These are phyloP conservation scores for Aspergillus vadensis DNA, from an alignment of 2,329 filamentous ascomycete species.

Conservation along the genomic window DNA sequence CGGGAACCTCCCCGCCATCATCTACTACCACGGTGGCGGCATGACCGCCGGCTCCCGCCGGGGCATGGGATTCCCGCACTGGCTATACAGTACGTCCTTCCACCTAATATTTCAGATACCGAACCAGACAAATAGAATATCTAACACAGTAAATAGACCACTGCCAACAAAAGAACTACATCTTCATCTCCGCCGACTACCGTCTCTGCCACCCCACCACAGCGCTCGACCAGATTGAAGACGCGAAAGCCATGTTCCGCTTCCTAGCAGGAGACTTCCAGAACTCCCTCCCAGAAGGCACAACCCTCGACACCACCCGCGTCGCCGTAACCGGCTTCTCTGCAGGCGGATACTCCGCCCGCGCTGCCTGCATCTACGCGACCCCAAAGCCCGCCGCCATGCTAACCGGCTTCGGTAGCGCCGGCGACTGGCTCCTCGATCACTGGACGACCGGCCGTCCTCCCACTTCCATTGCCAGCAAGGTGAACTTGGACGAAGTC, in stretches of 20 bases:
- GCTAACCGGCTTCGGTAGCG: constrained; percentile 19
- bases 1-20: constrained; percentile 20
- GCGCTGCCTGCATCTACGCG: constrained; percentile 26
- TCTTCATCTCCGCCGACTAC: constrained; percentile 27
- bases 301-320: constrained; percentile 17
- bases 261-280: constrained; percentile 18
- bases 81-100: constrained; percentile 20
- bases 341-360: constrained; percentile 26
- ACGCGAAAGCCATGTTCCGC: constrained; percentile 21
- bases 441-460: constrained; percentile 24
- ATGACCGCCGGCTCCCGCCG: constrained; percentile 27
- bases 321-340: constrained; percentile 27
- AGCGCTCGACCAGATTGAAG: constrained; percentile 24
- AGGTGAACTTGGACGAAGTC: constrained; percentile 15
- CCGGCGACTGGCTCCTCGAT: constrained; percentile 22
- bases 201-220: constrained; percentile 25
- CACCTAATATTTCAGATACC: no score
- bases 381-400: constrained; percentile 21
- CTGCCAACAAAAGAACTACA: constrained; percentile 24
- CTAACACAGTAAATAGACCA: constrained; percentile 10
- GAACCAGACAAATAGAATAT: background rate
- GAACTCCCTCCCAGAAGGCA: constrained; percentile 3
- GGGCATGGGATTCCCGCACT: constrained; percentile 10
- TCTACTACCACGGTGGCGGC: constrained; percentile 28
- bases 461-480: constrained; percentile 21